These are phyloP conservation scores for Nicotiana tabacum DNA, from an alignment of 257 asterid species.

Conservation along the genomic window DNA sequence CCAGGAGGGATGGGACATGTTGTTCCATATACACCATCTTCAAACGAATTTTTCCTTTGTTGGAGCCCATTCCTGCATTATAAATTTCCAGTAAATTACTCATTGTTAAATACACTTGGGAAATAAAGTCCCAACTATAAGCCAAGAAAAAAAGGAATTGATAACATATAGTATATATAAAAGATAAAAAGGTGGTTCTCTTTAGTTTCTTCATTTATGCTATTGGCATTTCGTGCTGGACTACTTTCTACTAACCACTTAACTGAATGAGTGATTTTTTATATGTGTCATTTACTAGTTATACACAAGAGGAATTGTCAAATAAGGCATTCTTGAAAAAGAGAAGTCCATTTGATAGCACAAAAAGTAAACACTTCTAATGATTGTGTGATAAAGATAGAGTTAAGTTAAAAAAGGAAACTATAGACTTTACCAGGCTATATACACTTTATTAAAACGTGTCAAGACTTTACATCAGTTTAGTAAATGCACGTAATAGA, in stretches of 20 bases:
- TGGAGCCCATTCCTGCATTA: slow-evolving; percentile 54
- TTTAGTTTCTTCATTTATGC: neutral
- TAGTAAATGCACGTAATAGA: neutral
- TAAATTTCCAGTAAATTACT: neutral
- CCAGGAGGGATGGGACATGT: slow-evolving; percentile 78
- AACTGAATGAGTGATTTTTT: neutral
- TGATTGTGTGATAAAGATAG: too few species aligned
- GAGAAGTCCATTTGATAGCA: too few species aligned
- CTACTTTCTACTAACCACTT: neutral
- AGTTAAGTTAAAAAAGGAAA: too few species aligned
- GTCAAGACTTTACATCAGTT: neutral
- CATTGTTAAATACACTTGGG: neutral
- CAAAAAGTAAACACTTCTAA: too few species aligned
- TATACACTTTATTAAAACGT: neutral
- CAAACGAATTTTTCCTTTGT: slow-evolving; percentile 56
- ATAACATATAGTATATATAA: neutral
- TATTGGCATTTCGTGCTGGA: neutral
- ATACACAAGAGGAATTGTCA: neutral
- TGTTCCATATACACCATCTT: slow-evolving; percentile 65
- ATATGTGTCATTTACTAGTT: neutral
- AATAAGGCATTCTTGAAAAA: too few species aligned
- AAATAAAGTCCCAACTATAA: neutral
- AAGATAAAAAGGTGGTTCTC: neutral
- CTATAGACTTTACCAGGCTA: neutral
- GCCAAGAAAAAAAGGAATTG: neutral